Base-by-base conservation (phyloP, 192 early-diverging fungal genomes). In the Dissophora ornata region DNA sequence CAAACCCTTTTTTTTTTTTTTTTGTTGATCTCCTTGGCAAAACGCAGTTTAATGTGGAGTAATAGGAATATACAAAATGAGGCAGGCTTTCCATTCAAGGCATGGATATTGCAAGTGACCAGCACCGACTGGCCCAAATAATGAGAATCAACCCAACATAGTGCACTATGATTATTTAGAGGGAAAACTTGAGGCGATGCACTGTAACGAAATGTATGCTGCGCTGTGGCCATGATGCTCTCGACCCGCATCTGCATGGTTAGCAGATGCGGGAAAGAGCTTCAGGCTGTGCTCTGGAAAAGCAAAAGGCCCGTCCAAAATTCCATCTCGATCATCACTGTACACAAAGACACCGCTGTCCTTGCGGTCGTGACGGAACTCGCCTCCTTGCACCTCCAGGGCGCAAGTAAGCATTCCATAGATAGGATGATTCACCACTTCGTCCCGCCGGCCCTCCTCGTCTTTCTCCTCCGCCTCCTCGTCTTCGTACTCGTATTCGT, bases 311-410 rank as follows among this genome's bases (percentile, higher is more conserved):
- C 40, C n/a, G 21, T 12, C 40, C 29, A 16, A 34, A 19, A 18
- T n/a, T 36, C 15, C 33, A 52, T 64, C 50, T 18, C 13, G n/a
- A n/a, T n/a, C 44, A 25, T 36, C 34, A 16, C 38, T 29, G 22
- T 60, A 48, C 10, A 69, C n/a, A 60, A 69, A 69, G 4, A 69
- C 40, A 49, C 67, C 67, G 25, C 68, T 70, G 34, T 70, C 68
- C 52, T 70, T 70, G 40, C 68, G 68, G 44, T 70, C 68, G 40
- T 69, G 57, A 13, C 49, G 56, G 41, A 36, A 42, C 12, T 49
- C 44, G 15, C 46, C 32, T 36, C 30, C 57, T n/a, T 45, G 9
- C 22, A 29, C 25, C 16, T 58, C 57, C 25, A 26, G 57, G 28
- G 45, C 16, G 18, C 15, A 16, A n/a, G 25, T 18, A 2, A 64